Evolutionary conservation across 805 yeast species (phyloP), one percentile per base, ranked within the genome.

Genomic region (Schizosaccharomyces japonicus): DNA sequence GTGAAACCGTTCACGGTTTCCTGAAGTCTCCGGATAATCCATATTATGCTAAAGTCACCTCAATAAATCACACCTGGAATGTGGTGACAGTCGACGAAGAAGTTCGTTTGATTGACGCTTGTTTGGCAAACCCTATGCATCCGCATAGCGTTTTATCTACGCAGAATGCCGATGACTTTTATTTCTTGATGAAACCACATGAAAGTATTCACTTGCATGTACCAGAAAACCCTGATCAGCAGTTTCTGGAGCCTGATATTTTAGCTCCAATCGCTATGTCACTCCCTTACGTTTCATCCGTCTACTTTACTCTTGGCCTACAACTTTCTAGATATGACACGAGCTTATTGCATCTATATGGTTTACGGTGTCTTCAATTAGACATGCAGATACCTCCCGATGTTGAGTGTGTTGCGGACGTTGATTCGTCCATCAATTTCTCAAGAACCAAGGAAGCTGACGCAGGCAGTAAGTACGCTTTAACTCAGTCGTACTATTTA

Each of bases 1-100:
- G 83, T 52, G 90, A 80, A 51, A 68, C 83, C 1, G 75, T 90
- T 1, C 64, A 75, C 25, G 98, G 98, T 3, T 80, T 80, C 56
- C 69, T 85, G 63, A 82, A 85, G 57, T 76, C 25, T 93, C 94
- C 6, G 75, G 42, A 75, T 51, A 76, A 70, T 48, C 63, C 67
- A 45, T 70, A 70, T 51, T 72, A 66, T 50, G 42, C 54, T 1
- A 54, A 53, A 8, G 50, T 55, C 1, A 70, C 67, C 52, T 62
- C 64, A n/a, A 59, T 76, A 32, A 82, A 84, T 56, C 98, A 90
- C 61, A 74, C 80, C 49, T 90, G 98, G 98, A 69, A 83, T 49
- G 75, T 93, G 1, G 75, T 84, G 1, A 59, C 78, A 31, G 61
- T 84, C 13, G 78, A 81, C 50, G 76, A 76, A 34, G 79, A 80